These are phyloP conservation scores for Pistacia vera DNA, from an alignment of 345 rosid genomes.

Conservation along the genomic window DNA sequence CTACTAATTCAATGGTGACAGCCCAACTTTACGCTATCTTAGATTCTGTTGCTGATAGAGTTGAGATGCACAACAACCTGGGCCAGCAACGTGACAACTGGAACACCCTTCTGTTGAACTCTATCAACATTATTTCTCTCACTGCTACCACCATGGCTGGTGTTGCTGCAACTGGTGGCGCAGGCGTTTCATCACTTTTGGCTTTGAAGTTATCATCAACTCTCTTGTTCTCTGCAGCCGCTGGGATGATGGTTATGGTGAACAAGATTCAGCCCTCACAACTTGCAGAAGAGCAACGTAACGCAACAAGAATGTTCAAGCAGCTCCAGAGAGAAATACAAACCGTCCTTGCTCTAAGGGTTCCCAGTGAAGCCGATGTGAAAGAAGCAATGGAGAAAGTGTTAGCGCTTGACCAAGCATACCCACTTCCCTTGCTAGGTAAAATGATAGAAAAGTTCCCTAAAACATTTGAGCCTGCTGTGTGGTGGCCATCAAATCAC, in stretches of 20 bases:
- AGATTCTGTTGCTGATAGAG: slow-evolving; percentile 60
- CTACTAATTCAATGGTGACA: slow-evolving; percentile 3
- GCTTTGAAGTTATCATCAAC: slow-evolving; percentile 49
- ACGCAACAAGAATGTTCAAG: slow-evolving; percentile 46
- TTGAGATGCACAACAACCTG: slow-evolving; percentile 73
- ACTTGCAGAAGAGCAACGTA: slow-evolving; percentile 59
- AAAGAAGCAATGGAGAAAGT: slow-evolving; percentile 24
- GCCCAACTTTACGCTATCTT: slow-evolving; percentile 48
- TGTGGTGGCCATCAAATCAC: slow-evolving; percentile 28
- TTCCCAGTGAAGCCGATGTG: slow-evolving; percentile 14
- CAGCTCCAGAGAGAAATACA: slow-evolving; percentile 34
- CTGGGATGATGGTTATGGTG: slow-evolving; percentile 45
- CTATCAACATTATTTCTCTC: slow-evolving; percentile 70
- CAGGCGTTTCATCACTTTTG: slow-evolving; percentile 26
- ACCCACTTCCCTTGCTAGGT: slow-evolving; percentile 33
- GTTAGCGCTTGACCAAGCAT: slow-evolving; percentile 30
- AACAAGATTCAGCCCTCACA: slow-evolving; percentile 21
- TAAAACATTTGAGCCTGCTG: slow-evolving; percentile 23
- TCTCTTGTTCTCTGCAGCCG: slow-evolving; percentile 42
- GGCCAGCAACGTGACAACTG: slow-evolving; percentile 68
- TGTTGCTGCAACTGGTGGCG: slow-evolving; percentile 34
- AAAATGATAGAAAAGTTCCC: slow-evolving; percentile 14
- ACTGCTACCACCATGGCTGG: slow-evolving; percentile 61
- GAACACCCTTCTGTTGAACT: slow-evolving; percentile 63
- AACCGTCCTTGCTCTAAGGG: slow-evolving; percentile 13